Evolutionary conservation across 2,329 filamentous ascomycete genomes (phyloP), one percentile per base, ranked within the genome.

Genomic region (Pleomassaria siparia): DNA sequence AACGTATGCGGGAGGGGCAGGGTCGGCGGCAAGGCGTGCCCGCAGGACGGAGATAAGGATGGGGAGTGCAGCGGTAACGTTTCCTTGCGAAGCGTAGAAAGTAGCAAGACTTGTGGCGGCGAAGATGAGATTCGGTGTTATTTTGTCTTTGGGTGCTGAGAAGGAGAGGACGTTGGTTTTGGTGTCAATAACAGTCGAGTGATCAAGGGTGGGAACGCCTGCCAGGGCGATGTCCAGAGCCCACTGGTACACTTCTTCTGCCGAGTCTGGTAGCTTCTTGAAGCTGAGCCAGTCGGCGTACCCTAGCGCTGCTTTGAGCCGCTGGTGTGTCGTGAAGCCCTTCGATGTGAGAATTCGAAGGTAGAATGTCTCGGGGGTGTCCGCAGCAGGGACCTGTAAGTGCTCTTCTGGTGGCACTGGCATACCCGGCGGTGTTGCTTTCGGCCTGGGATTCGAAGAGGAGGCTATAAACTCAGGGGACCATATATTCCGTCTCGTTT

Each of bases 221-320:
- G 79, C 75, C 1, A 81, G 80, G 1, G 90, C 88, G 50, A 95
- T 85, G 54, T 89, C 83, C 32, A 96, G 74, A 1, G 86, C 90
- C 79, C 88, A 85, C 51, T 79, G 77, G 68, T 89, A 91, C 74
- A 91, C 84, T 52, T 87, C 82, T 45, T 83, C 79, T 0, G 90
- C 86, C 0, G 82, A 84, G 3, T 83, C 81, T 1, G 78, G 72
- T 21, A 84, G 68, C 1, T 82, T 78, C 72, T 91, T 92, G 72
- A 83, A 92, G 56, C 91, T 88, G 30, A 95, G 78, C 82, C 88
- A 96, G 45, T 89, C 86, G 2, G 87, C 92, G 66, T 91, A 95
- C 1, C 86, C 86, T 33, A 96, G 74, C 3, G 89, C 87, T 3
- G 91, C 91, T 48, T 92, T 85, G 43, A 96, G 76, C 60, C 84